A percentile compares a stretch with the other conserved stretches of the same genome.
These are phyloP conservation scores for Cercospora sesami DNA, from an alignment of 2,329 filamentous ascomycete species.

Conservation along the genomic window DNA sequence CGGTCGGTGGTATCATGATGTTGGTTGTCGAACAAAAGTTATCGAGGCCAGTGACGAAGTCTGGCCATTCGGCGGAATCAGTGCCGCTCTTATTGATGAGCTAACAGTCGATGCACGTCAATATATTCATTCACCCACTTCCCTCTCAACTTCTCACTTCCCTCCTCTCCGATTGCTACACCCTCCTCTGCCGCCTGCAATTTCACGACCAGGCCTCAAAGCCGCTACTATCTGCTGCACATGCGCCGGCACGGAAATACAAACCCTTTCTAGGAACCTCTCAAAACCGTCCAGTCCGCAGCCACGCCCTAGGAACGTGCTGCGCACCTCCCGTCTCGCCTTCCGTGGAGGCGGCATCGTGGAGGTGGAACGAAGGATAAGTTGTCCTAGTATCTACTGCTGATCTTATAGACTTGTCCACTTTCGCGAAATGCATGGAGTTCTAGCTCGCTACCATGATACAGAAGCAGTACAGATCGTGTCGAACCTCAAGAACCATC, in stretches of 20 bases:
- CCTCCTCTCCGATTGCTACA: neutral
- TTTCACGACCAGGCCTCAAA: neutral
- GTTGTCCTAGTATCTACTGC: neutral
- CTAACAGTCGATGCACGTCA: neutral
- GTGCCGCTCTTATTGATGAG: neutral
- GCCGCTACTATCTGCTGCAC: too few species aligned
- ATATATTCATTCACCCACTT: neutral
- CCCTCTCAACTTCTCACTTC: neutral
- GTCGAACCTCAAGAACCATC: neutral
- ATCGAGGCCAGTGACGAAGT: neutral
- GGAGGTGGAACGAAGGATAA: neutral
- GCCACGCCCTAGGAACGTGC: neutral
- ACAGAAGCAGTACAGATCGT: neutral
- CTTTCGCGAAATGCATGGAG: too few species aligned
- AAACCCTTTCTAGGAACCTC: too few species aligned
- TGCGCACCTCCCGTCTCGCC: neutral
- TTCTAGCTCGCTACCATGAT: too few species aligned
- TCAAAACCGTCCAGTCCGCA: neutral
- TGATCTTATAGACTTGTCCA: too few species aligned
- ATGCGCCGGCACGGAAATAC: too few species aligned
- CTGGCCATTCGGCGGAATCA: neutral
- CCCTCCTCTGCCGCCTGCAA: neutral
- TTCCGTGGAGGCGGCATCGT: neutral
- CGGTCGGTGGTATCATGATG: neutral
- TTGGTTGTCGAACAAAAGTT: neutral